Percentiles rank a stretch among this genome's conserved stretches.
phyloP scores from a whole-genome alignment of 2,329 filamentous ascomycete species.

The Xylariaceae sp. region DNA sequence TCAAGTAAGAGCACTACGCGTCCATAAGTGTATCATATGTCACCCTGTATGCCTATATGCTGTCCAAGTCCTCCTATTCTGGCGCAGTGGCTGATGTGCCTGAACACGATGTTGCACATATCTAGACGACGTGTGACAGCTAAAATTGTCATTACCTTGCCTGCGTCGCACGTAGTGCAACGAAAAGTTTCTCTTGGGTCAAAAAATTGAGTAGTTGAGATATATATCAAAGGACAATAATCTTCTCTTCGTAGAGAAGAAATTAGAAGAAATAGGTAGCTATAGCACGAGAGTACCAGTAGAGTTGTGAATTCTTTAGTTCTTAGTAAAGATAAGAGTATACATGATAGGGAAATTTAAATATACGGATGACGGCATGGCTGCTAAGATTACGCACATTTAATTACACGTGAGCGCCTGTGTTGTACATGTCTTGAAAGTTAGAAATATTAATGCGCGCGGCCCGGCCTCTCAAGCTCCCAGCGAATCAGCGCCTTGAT shows the following conservation, averaged over 20 bases:
- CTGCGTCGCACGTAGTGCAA: not conserved
- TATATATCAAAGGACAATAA: no score
- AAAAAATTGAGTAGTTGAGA: not conserved
- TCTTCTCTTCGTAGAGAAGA: no score
- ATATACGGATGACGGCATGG: not conserved
- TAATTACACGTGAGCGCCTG: not conserved
- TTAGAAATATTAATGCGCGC: not conserved
- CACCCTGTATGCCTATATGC: no score
- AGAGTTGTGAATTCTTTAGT: not conserved
- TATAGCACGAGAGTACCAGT: not conserved
- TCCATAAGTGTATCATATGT: no score
- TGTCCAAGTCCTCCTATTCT: no score
- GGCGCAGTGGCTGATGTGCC: no score
- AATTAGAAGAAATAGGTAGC: no score
- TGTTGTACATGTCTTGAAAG: not conserved
- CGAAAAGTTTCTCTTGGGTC: not conserved
- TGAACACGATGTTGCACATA: conserved; percentile 2
- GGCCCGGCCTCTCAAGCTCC: conserved; percentile 2
- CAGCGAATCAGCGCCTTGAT: not conserved
- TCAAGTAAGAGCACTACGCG: not conserved
- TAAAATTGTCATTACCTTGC: not conserved
- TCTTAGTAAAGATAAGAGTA: not conserved
- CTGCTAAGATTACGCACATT: not conserved
- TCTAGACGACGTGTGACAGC: conserved; percentile 4
- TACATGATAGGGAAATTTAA: not conserved